Base-by-base conservation (phyloP, 495 filamentous ascomycete species). In the Niebla homalea region DNA sequence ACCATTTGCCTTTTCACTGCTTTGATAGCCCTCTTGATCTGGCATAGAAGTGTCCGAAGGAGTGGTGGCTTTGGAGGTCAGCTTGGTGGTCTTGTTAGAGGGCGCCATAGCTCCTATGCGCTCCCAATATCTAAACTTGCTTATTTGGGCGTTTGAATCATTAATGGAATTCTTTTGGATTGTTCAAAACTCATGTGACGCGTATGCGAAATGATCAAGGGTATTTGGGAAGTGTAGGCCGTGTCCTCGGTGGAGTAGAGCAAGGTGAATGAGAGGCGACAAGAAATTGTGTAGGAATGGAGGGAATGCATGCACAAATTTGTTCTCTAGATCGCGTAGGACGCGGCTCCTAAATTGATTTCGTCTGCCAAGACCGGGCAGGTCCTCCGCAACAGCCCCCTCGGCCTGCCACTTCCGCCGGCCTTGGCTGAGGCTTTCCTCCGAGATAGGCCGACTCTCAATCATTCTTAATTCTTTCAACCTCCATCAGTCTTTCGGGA, bases 21-120 rank as follows among this genome's bases (percentile, higher is more conserved):
- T 57, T 25, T 54, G 46, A 49, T 70, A 65, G 46, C 79, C 80
- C 52, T 77, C 77, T 37, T 72, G 76, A 63, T 87, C 84, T 10
- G 69, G 73, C 70, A 75, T 77, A 0, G 73, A 70, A 4, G 71
- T 75, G 59, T 77, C 74, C 29, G 66, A 68, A 52, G 73, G 70
- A 32, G 70, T 74, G 15, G 70, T 70, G 18, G 69, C 60, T 35
- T 69, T 70, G 12, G 71, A 70, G 32, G 59, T 73, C 59, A 66
- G 71, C 49, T 64, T 63, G 50, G 50, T 69, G 66, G 45, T 67
- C 46, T 49, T 65, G 46, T 71, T 70, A 52, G 72, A 68, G 55
- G 79, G 79, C 55, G 79, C 76, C 83, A 88, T 87, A 22, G 19
- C 51, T 54, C 51, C 52, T 36, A 40, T 20, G 26, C 18, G 18